Evolutionary conservation across 2,329 filamentous ascomycete genomes (phyloP), one percentile per base, ranked within the genome.

Genomic region (Pyrenophora teres): DNA sequence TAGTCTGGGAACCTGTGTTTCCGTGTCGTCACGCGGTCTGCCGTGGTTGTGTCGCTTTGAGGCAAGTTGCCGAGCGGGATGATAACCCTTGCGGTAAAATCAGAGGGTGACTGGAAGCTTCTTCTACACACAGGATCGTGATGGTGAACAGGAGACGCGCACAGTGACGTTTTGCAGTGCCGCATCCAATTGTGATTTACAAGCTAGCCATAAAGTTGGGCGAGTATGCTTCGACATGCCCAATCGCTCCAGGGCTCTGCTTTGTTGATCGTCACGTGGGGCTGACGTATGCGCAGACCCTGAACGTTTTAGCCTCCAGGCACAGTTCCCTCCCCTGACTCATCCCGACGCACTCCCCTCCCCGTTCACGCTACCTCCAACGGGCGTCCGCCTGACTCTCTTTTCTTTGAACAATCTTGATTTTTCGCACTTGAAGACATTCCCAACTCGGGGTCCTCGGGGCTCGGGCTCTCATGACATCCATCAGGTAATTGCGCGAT

Each of bases 31-130:
- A 45, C 37, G 56, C 49, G 45, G 50, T 30, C 27, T 9, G 27
- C 9, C 10, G 27, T 50, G 39, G 52, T 42, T 27, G 46, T 52
- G 53, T 55, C 46, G 47, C 38, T 47, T 50, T 46, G 42, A 50
- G 42, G 43, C 33, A 50, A 51, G 48, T 40, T 25, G 50, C 39
- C 45, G 46, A 56, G 46, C 54, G 54, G 54, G 54, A 57, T 57
- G 41, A 30, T 57, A 44, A 54, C 54, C 54, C 51, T 57, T 43
- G 50, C 42, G 33, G 36, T 30, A 35, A 37, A 39, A 39, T 45
- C 40, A 40, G 23, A 39, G 27, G 25, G 23, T 31, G 35, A 30
- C 33, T 25, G 35, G 27, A 15, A 25, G 16, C 21, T 25, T 35
- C 16, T 7, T 47, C 31, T 32, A 31, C 43, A 16, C 39, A 16